Base-by-base conservation (phyloP, 768 basidiomycete genomes). In the Lepiota brunneoincarnata region DNA sequence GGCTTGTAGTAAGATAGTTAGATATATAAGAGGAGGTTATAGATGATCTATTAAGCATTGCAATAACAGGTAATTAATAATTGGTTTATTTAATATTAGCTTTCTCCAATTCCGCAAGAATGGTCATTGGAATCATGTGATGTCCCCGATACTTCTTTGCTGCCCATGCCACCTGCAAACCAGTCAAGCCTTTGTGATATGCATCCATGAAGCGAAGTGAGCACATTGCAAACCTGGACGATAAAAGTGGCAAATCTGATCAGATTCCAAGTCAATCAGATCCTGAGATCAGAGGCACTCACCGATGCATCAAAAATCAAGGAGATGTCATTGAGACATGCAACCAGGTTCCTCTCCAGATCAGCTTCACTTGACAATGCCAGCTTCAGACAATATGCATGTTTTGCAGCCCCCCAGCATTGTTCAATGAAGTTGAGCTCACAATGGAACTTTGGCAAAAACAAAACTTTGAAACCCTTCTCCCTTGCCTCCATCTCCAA, bases 401-500 rank as follows among this genome's bases (percentile, higher is more conserved):
- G 63, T 52, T 72, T 73, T 18, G 67, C 61, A 54, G n/a, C 61
- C 4, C 72, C 72, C 69, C 69, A 72, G 42, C 62, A 66, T 51
- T 66, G 64, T 55, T 72, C 69, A 48, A 72, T 67, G 34, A 66
- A 67, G 48, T 72, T 70, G 18, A 72, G 60, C 54, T 72, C 65
- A 43, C 67, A 70, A 44, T 71, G 69, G 48, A 68, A 72, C 39
- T 72, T 73, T 4, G 68, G 69, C 1, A 69, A 54, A 49, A 68
- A 69, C 5, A 70, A 39, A 14, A 62, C 57, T 12, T 53, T n/a
- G 21, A 14, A 66, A 57, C 12, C 68, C 66, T 17, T 58, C 51
- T 2, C 45, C 44, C 10, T 62, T 48, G 53, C 59, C 68, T 58
- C 37, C 1, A 24, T 51, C 55, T 79, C 66, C 0, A 79, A 61